A percentile compares a stretch with the other conserved stretches of the same genome.
Conservation (phyloP, 768 basidiomycete species). For the Cystoderma amianthinum region DNA sequence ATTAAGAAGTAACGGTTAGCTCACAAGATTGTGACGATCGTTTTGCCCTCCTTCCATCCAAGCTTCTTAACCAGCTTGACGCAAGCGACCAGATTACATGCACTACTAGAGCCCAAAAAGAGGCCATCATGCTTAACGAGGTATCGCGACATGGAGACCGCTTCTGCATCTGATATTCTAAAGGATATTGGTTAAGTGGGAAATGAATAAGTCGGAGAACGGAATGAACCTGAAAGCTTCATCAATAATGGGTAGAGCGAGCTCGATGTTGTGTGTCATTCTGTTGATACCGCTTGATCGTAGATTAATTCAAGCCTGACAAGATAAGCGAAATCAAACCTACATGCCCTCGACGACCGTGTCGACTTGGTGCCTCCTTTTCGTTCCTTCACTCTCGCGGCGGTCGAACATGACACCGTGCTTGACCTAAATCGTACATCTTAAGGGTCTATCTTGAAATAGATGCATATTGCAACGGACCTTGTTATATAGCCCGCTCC, state of each 20-base stretch:
- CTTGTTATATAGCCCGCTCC: slow-evolving; percentile 94
- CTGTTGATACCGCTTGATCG: slow-evolving; percentile 80
- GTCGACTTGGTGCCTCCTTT: slow-evolving; percentile 90
- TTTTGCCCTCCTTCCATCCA: slow-evolving; percentile 63
- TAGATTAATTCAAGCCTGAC: neutral
- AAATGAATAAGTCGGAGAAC: neutral
- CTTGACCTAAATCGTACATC: slow-evolving; percentile 48
- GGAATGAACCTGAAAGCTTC: slow-evolving; percentile 73
- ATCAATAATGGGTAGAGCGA: slow-evolving; percentile 79
- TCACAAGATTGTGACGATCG: slow-evolving; percentile 82
- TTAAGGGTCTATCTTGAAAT: neutral
- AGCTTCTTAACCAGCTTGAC: slow-evolving; percentile 69
- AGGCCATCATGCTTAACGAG: slow-evolving; percentile 87
- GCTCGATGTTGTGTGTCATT: slow-evolving; percentile 82
- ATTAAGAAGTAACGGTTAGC: slow-evolving; percentile 14
- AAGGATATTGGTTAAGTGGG: slow-evolving; percentile 1
- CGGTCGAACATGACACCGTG: slow-evolving; percentile 91
- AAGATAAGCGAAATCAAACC: slow-evolving; percentile 6
- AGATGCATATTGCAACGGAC: slow-evolving; percentile 22
- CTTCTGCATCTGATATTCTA: slow-evolving; percentile 89
- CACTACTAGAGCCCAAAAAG: slow-evolving; percentile 93
- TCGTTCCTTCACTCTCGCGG: slow-evolving; percentile 92
- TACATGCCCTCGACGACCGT: slow-evolving; percentile 93
- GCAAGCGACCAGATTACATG: slow-evolving; percentile 93
- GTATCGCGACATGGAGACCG: slow-evolving; percentile 93